Conservation (phyloP, 176 grass and related monocot species). For the Aegilops bicornis region DNA sequence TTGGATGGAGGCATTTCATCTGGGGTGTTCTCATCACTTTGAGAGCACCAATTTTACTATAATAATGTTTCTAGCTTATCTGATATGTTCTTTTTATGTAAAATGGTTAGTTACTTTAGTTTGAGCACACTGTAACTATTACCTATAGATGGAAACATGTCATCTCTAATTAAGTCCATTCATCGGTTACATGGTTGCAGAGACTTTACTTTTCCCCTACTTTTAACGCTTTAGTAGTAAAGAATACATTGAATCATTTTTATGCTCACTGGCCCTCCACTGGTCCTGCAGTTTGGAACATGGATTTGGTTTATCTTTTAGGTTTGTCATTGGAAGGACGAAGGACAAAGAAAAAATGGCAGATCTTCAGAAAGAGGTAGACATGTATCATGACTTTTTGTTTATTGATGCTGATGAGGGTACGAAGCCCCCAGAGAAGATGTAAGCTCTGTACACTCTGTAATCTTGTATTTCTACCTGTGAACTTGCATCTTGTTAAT, state of each 20-base stretch:
- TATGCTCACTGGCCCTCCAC: slow-evolving; percentile 6
- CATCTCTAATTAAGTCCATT: not conserved
- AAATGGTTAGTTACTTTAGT: not conserved
- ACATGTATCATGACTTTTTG: slow-evolving; percentile 89
- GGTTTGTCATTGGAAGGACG: slow-evolving; percentile 75
- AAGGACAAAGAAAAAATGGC: slow-evolving; percentile 77
- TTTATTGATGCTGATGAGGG: slow-evolving; percentile 90
- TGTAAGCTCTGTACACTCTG: slow-evolving; percentile 48
- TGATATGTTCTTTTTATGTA: not conserved
- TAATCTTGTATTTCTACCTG: slow-evolving; percentile 12
- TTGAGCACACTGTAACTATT: not conserved
- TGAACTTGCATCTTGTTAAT: slow-evolving; percentile 33
- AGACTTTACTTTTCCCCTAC: not conserved
- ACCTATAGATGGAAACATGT: not conserved
- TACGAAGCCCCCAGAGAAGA: slow-evolving; percentile 71
- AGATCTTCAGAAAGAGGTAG: slow-evolving; percentile 75
- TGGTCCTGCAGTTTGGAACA: slow-evolving; percentile 76
- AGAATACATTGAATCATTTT: not conserved
- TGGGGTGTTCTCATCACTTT: not conserved
- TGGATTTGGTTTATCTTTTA: slow-evolving; percentile 83
- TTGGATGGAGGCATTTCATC: not conserved
- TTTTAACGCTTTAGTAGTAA: slow-evolving; percentile 1
- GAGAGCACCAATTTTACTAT: too few species aligned
- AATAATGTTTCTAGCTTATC: slow-evolving; percentile 2
- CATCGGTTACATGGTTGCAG: not conserved